Conservation (phyloP, 2,329 filamentous ascomycete genomes). For the Phialophora verrucosa region DNA sequence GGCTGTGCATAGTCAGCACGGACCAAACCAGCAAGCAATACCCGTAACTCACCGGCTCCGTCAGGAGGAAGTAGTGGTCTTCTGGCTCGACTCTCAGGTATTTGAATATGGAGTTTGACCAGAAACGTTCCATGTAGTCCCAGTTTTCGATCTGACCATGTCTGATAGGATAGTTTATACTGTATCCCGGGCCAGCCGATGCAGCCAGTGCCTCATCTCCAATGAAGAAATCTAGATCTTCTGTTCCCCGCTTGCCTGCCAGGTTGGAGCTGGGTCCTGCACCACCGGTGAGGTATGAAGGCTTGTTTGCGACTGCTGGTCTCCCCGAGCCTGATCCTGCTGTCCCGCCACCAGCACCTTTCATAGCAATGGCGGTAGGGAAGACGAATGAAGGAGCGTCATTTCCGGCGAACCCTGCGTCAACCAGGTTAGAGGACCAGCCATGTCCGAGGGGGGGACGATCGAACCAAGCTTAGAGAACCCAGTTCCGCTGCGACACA, state of each 20-base stretch:
- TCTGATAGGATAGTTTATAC: slow-evolving; percentile 94
- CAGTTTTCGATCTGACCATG: slow-evolving; percentile 99
- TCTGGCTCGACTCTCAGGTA: slow-evolving; percentile 97
- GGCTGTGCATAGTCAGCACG: slow-evolving; percentile 62
- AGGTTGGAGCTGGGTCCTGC: slow-evolving; percentile 82
- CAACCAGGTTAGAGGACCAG: slow-evolving; percentile 25
- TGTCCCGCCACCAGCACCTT: slow-evolving; percentile 72
- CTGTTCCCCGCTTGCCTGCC: slow-evolving; percentile 90
- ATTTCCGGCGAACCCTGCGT: slow-evolving; percentile 92
- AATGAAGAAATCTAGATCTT: slow-evolving; percentile 98
- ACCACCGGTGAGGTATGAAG: slow-evolving; percentile 90
- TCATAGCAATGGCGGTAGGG: slow-evolving; percentile 96
- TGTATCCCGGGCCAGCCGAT: slow-evolving; percentile 86
- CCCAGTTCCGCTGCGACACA: slow-evolving; percentile 81
- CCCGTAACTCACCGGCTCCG: slow-evolving; percentile 76
- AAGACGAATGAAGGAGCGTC: slow-evolving; percentile 99
- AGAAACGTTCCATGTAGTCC: slow-evolving; percentile 99
- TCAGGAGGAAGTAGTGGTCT: slow-evolving; percentile 97
- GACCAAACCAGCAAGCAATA: background rate
- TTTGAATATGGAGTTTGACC: slow-evolving; percentile 99
- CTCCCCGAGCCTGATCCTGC: slow-evolving; percentile 81
- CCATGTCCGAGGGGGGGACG: slow-evolving; percentile 15
- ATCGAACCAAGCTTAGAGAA: slow-evolving; percentile 95
- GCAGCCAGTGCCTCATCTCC: slow-evolving; percentile 93
- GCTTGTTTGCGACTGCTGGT: slow-evolving; percentile 90